These are phyloP conservation scores for Pyrenochaeta sp. DNA, from an alignment of 2,329 filamentous ascomycete species.

Conservation along the genomic window DNA sequence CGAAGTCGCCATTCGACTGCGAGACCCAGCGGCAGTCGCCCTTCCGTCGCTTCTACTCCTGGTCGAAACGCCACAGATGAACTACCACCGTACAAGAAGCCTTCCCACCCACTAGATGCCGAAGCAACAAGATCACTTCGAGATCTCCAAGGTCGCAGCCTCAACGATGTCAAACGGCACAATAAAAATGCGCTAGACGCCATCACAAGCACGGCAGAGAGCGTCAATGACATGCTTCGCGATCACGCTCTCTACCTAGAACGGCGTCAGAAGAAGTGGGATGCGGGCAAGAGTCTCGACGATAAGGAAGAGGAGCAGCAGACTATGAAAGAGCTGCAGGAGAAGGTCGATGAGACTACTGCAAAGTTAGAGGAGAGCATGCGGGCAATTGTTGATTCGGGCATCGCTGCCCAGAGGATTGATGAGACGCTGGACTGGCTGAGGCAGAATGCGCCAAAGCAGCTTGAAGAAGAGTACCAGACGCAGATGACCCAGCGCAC, in stretches of 20 bases:
- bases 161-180: conserved; percentile 58
- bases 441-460: conserved; percentile 43
- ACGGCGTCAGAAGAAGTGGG: conserved; percentile 44
- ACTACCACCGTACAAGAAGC: conserved; percentile 63
- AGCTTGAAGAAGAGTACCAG: conserved; percentile 38
- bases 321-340: conserved; percentile 50
- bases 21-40: conserved; percentile 24
- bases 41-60: conserved; percentile 18
- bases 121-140: conserved; percentile 58
- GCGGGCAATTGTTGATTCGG: conserved; percentile 66
- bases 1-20: conserved; percentile 28
- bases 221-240: conserved; percentile 65
- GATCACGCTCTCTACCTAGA: conserved; percentile 50
- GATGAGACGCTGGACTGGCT: conserved; percentile 56
- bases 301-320: conserved; percentile 50
- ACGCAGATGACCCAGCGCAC: conserved; percentile 50
- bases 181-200: conserved; percentile 56
- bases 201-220: conserved; percentile 60
- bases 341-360: conserved; percentile 62
- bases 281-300: conserved; percentile 46
- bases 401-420: conserved; percentile 57
- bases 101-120: conserved; percentile 60
- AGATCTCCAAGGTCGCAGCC: conserved; percentile 53
- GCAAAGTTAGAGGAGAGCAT: conserved; percentile 65
- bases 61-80: conserved; percentile 20